phyloP scores from a whole-genome alignment of 495 filamentous ascomycete species.

The Xylaria longipes region DNA sequence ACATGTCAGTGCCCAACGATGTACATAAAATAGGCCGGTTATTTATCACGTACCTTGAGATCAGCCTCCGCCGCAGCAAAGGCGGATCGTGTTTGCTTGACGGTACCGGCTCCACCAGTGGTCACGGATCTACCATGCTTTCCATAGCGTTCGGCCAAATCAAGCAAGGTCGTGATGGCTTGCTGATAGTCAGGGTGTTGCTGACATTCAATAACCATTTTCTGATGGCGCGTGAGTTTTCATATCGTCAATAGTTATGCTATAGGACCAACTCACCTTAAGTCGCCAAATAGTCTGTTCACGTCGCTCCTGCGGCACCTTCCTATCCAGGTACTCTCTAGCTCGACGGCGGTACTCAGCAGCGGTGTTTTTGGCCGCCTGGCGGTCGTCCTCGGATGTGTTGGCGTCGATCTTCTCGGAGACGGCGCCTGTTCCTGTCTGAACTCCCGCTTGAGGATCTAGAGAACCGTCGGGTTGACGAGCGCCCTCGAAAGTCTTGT shows the following conservation, averaged over 20 bases:
- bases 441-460: constrained; percentile 64
- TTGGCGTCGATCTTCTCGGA: constrained; percentile 58
- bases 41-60: constrained; percentile 65
- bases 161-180: constrained; percentile 84
- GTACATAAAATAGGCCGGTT: constrained; percentile 7
- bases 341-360: constrained; percentile 62
- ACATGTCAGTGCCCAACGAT: constrained; percentile 53
- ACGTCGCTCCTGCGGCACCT: constrained; percentile 92
- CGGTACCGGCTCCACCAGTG: constrained; percentile 65
- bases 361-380: constrained; percentile 43
- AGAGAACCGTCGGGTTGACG: constrained; percentile 60
- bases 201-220: constrained; percentile 96
- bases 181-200: constrained; percentile 89
- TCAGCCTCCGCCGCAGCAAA: constrained; percentile 77
- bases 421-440: constrained; percentile 56
- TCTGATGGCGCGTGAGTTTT: constrained; percentile 52
- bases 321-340: constrained; percentile 76
- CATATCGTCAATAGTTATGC: background rate
- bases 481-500: constrained; percentile 30
- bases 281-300: constrained; percentile 91
- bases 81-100: constrained; percentile 71
- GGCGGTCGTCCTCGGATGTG: constrained; percentile 53
- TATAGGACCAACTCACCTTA: constrained; percentile 55
- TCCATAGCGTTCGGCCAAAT: constrained; percentile 84
- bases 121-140: constrained; percentile 71